A percentile compares a stretch with the other conserved stretches of the same genome.
These are phyloP conservation scores for Linaria vulgaris DNA, from an alignment of 257 asterid genomes.

Conservation along the genomic window DNA sequence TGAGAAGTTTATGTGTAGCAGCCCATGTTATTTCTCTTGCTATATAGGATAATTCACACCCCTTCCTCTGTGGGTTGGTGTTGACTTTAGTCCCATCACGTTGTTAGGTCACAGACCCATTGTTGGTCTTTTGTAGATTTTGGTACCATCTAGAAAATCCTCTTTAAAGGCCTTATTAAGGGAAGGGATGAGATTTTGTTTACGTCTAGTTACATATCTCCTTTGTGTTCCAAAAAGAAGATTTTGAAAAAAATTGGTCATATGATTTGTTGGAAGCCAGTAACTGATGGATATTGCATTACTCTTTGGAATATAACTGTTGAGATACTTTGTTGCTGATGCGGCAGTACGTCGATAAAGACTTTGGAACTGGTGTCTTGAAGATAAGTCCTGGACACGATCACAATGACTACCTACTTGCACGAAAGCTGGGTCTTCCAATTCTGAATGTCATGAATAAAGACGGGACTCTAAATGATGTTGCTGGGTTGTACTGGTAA, in stretches of 20 bases:
- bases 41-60: not conserved
- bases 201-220: too few relatives aligned
- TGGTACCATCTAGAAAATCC: too few relatives aligned
- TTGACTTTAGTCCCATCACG: too few relatives aligned
- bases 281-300: conserved; percentile 11
- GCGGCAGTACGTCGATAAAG: conserved; percentile 92
- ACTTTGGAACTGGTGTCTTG: conserved; percentile 98
- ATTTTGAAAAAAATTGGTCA: conserved; percentile 3
- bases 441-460: conserved; percentile 97
- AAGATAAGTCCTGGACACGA: conserved; percentile 99
- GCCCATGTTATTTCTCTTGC: not conserved
- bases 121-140: too few relatives aligned
- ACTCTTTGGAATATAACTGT: conserved; percentile 8
- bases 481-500: conserved; percentile 87
- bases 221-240: not conserved
- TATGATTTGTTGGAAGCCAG: too few relatives aligned
- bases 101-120: too few relatives aligned
- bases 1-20: too few relatives aligned
- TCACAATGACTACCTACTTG: conserved; percentile 97
- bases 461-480: conserved; percentile 93
- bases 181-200: too few relatives aligned
- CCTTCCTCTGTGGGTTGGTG: too few relatives aligned
- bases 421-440: conserved; percentile 98
- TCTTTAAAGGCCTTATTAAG: too few relatives aligned
- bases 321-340: conserved; percentile 24